Base-by-base conservation (phyloP, 345 rosid species). In the Sonneratia alba region DNA sequence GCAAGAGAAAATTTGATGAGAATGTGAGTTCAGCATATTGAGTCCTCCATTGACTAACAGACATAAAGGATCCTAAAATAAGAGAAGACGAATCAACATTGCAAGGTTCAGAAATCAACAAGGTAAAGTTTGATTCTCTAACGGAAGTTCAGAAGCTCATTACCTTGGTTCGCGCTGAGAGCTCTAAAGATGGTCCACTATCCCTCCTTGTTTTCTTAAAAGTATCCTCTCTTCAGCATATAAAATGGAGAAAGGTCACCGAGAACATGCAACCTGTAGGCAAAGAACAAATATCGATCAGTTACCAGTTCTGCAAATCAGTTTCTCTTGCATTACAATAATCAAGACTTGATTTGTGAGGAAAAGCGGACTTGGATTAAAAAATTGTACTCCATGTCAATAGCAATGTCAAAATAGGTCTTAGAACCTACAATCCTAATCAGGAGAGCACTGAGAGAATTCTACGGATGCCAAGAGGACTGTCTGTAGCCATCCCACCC, bases 401-500 rank as follows among this genome's bases (percentile, higher is more conserved):
- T 19, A 6, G 22, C n/a, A 6, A 18, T 53, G 59, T 18, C 18
- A 21, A 5, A 18, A 4, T 53, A 16, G 59, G 3, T 19, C 59
- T 10, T 71, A 71, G 51, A 66, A 79, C 88, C 79, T 80, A 86
- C 92, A 78, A 70, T 81, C 72, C 74, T 78, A 70, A 67, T 68
- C 47, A 74, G 76, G 79, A 62, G 47, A 9, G 3, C 79, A 75
- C 80, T 45, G 69, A 72, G 42, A 42, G 66, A 43, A 78, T 51
- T 72, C 61, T 80, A 66, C 83, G 92, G 87, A 76, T 88, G 92
- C 96, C 98, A 90, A 67, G 93, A 81, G 32, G 89, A 72, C 55
- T 89, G 96, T 82, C 80, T 90, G 78, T 86, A 87, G 62, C 88
- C 87, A 72, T 93, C 98, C 97, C 96, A 88, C 49, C 98, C 92